A percentile compares a stretch with the other conserved stretches of the same genome.
phyloP scores from a whole-genome alignment of 1,284 basidiomycete species.

The Puccinia hordei region DNA sequence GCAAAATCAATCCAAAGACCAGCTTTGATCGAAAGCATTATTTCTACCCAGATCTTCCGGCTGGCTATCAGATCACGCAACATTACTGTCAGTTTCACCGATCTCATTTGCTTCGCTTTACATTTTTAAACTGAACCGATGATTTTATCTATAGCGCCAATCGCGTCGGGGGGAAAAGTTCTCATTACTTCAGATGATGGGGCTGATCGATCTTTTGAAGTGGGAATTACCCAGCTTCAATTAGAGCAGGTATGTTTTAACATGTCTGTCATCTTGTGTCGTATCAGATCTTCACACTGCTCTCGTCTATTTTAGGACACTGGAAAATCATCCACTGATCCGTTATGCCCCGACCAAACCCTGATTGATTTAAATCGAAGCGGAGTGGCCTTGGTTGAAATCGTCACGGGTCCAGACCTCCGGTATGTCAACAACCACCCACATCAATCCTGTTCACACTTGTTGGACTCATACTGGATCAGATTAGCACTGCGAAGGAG shows the following conservation, averaged over 20 bases:
- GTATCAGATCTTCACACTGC: neutral
- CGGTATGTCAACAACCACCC: conserved; percentile 62
- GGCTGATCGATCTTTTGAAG: conserved; percentile 57
- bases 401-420: conserved; percentile 92
- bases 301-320: conserved; percentile 70
- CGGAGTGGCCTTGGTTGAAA: conserved; percentile 88
- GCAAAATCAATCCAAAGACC: conserved; percentile 72
- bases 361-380: conserved; percentile 88
- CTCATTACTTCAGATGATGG: conserved; percentile 62
- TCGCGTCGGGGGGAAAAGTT: conserved; percentile 73
- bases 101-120: conserved; percentile 56
- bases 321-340: conserved; percentile 78
- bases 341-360: conserved; percentile 64
- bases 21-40: conserved; percentile 97
- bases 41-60: conserved; percentile 91
- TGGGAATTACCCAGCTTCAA: conserved; percentile 90
- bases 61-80: conserved; percentile 96
- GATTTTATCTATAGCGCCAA: conserved; percentile 67
- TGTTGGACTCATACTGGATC: neutral
- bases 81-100: conserved; percentile 70
- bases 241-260: conserved; percentile 76
- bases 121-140: conserved; percentile 62
- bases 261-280: neutral
- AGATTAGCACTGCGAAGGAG: conserved; percentile 77
- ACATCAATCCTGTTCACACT: conserved; percentile 9